These are phyloP conservation scores for Dimocarpus longan DNA, from an alignment of 345 rosid genomes.

Conservation along the genomic window DNA sequence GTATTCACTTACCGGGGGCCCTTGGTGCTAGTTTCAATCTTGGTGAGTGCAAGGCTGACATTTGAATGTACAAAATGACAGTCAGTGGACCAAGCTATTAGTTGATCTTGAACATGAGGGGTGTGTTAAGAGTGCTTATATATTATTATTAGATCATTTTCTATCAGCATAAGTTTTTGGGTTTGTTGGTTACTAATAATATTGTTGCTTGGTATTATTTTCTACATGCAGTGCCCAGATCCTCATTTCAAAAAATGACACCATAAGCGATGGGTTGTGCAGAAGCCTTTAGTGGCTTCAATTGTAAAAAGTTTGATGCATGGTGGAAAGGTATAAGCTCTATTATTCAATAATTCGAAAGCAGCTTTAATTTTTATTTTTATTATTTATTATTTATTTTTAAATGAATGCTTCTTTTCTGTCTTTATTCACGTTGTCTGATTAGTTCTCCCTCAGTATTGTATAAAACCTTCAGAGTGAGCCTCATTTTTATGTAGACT, in stretches of 20 bases:
- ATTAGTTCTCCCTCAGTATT: neutral
- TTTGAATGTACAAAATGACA: slow-evolving; percentile 3
- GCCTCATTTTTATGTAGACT: neutral
- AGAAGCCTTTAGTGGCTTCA: slow-evolving; percentile 69
- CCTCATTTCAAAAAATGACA: slow-evolving; percentile 97
- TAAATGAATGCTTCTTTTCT: neutral
- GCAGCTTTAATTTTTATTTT: neutral
- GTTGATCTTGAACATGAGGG: too few species aligned
- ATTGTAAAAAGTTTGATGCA: slow-evolving; percentile 55
- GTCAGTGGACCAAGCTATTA: neutral
- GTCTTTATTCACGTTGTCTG: neutral
- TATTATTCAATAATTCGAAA: neutral
- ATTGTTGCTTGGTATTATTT: neutral
- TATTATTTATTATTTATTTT: too few species aligned
- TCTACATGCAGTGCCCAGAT: slow-evolving; percentile 78
- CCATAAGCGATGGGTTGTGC: slow-evolving; percentile 91
- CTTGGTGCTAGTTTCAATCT: slow-evolving; percentile 73
- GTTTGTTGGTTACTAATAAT: neutral
- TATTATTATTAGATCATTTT: too few species aligned
- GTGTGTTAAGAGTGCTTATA: too few species aligned
- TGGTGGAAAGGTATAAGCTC: slow-evolving; percentile 72
- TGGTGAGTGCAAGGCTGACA: slow-evolving; percentile 47
- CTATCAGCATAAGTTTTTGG: too few species aligned
- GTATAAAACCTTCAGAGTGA: neutral
- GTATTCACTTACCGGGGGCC: slow-evolving; percentile 78